These are phyloP conservation scores for Casuarina glauca DNA, from an alignment of 306 rosid genomes.

Conservation along the genomic window DNA sequence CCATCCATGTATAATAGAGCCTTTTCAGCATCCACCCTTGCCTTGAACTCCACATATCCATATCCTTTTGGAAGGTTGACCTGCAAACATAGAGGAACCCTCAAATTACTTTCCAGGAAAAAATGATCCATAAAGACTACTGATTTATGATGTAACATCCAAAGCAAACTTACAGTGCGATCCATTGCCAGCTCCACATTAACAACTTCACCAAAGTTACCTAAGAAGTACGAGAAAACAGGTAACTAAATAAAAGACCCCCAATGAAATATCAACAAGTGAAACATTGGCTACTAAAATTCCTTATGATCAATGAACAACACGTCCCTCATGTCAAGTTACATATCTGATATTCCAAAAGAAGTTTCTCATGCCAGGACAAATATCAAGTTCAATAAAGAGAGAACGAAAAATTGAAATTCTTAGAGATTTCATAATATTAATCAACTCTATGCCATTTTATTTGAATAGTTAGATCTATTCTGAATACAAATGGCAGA, in stretches of 20 bases:
- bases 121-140: conserved; percentile 51
- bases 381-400: background rate
- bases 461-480: background rate
- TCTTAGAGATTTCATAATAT: too few species aligned
- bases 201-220: conserved; percentile 85
- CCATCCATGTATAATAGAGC: conserved; percentile 90
- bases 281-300: background rate
- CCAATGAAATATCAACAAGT: conserved; percentile 1
- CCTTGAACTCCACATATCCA: conserved; percentile 92
- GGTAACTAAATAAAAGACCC: conserved; percentile 7
- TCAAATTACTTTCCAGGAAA: conserved; percentile 7
- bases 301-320: background rate
- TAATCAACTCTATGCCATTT: background rate
- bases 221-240: conserved; percentile 36
- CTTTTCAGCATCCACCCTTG: conserved; percentile 86
- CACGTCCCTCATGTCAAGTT: too few species aligned
- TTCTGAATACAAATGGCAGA: background rate
- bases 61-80: conserved; percentile 96
- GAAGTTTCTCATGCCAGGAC: background rate
- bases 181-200: conserved; percentile 95
- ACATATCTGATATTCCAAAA: background rate
- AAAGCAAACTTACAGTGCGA: conserved; percentile 63
- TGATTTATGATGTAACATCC: conserved; percentile 14
- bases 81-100: conserved; percentile 35
- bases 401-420: background rate